Percentiles rank a stretch among this genome's conserved stretches.
These are phyloP conservation scores for Aspergillus sp. DNA, from an alignment of 2,329 filamentous ascomycete genomes.

Conservation along the genomic window DNA sequence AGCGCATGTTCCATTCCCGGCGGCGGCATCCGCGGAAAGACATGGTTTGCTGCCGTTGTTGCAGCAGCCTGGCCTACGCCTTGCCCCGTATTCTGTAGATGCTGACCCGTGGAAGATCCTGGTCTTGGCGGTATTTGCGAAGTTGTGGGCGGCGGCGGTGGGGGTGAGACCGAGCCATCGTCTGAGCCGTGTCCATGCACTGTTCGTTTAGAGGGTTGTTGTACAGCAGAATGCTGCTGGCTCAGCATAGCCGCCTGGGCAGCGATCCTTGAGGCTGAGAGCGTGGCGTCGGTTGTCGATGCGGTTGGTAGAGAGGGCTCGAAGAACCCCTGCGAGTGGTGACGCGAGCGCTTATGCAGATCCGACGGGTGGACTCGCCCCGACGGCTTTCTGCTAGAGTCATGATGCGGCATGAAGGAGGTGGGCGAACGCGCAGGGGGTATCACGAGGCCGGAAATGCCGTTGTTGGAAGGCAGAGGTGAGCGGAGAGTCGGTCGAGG, in stretches of 20 bases:
- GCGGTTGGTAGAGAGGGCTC: conserved; percentile 66
- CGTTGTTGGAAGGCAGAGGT: conserved; percentile 36
- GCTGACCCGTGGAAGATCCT: conserved; percentile 28
- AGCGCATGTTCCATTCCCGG: conserved; percentile 31
- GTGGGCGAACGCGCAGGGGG: conserved; percentile 40
- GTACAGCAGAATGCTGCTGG: conserved; percentile 38
- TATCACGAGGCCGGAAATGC: conserved; percentile 39
- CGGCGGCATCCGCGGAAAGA: conserved; percentile 58
- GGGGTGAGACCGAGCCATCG: conserved; percentile 36
- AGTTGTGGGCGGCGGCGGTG: conserved; percentile 33
- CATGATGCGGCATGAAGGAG: conserved; percentile 45
- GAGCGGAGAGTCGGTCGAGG: conserved; percentile 32
- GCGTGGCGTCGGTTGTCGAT: conserved; percentile 50
- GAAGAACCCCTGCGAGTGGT: conserved; percentile 70
- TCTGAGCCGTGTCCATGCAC: conserved; percentile 51
- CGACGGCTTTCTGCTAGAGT: conserved; percentile 43
- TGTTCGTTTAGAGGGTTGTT: conserved; percentile 58
- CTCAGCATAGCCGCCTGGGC: conserved; percentile 69
- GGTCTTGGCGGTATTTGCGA: conserved; percentile 28
- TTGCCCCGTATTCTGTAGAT: conserved; percentile 55
- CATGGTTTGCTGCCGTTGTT: conserved; percentile 65
- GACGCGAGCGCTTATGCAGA: conserved; percentile 49
- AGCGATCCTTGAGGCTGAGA: conserved; percentile 66
- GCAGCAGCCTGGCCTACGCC: conserved; percentile 58
- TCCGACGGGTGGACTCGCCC: conserved; percentile 43